Base-by-base conservation (phyloP, 1,284 basidiomycete genomes). In the Jaminaea rosea region DNA sequence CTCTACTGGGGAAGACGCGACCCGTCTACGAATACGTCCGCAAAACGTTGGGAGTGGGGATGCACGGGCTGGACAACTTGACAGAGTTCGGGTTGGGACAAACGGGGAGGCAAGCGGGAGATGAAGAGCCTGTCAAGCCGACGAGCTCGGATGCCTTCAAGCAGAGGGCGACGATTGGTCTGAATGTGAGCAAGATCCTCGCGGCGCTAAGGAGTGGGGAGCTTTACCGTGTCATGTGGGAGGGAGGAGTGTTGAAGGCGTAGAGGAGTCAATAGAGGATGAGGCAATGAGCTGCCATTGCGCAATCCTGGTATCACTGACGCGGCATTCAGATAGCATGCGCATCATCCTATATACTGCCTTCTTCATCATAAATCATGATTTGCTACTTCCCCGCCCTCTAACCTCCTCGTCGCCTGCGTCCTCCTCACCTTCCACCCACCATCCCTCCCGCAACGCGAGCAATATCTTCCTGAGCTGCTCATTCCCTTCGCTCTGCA, bases 21-120 rank as follows among this genome's bases (percentile, higher is more conserved):
- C 36, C 58, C 5, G 56, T 63, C 15, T 69, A 69, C 58, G 60
- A 65, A 56, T 69, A 59, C 52, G 62, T 69, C 24, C 53, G 67
- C 10, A 55, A 58, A 44, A 61, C 56, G 1, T 55, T 69, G n/a
- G 61, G 61, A 1, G 65, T 69, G 26, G 65, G 65, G 4, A 66
- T 69, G 65, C 63, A 65, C 24, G 67, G 67, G 44, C 51, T 57
- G 34, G 65, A 67, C 55, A 67, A 67, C 47, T 46, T 62, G 32
- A 50, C 58, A 45, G 64, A 67, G 52, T 69, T 69, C 45, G 47
- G 53, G 55, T n/a, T n/a, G n/a, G n/a, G 11, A 21, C 13, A 19
- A 41, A 21, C 11, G 39, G 48, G 21, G 48, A 37, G 26, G 27
- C 28, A 15, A 19, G 31, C n/a, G n/a, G n/a, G n/a, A n/a, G n/a